These are phyloP conservation scores for Dioszegia hungarica DNA, from an alignment of 768 basidiomycete genomes.

Conservation along the genomic window DNA sequence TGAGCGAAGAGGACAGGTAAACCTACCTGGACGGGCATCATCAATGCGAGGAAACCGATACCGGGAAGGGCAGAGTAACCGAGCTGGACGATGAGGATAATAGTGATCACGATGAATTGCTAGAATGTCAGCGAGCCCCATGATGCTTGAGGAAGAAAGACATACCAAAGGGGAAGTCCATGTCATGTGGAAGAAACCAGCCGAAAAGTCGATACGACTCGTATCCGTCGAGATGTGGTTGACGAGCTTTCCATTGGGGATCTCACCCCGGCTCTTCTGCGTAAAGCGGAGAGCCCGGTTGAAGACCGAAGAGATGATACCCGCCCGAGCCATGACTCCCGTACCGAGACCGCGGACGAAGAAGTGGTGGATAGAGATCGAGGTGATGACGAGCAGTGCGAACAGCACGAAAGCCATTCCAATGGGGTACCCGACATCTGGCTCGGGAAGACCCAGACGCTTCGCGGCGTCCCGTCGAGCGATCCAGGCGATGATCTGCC, in stretches of 20 bases:
- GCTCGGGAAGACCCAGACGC: constrained; percentile 38
- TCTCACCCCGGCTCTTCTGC: constrained; percentile 68
- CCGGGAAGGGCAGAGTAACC: constrained; percentile 37
- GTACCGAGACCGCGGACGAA: constrained; percentile 70
- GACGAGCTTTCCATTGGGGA: constrained; percentile 83
- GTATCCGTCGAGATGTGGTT: constrained; percentile 65
- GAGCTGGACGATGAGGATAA: constrained; percentile 62
- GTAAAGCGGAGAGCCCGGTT: constrained; percentile 64
- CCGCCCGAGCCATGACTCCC: constrained; percentile 76
- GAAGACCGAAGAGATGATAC: constrained; percentile 83
- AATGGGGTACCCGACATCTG: constrained; percentile 60
- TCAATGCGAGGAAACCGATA: constrained; percentile 39
- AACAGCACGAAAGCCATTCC: constrained; percentile 70
- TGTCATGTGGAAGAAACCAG: constrained; percentile 63
- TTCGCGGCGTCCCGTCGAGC: constrained; percentile 17
- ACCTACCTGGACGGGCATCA: constrained; percentile 67
- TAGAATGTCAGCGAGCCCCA: not conserved
- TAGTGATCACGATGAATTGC: constrained; percentile 48
- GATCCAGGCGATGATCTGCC: constrained; percentile 41
- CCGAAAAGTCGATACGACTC: constrained; percentile 81
- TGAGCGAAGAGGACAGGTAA: too few species aligned
- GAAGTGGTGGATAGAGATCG: constrained; percentile 71
- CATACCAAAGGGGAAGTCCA: constrained; percentile 18
- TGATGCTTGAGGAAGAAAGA: too few species aligned
- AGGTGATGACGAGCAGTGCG: constrained; percentile 62